Evolutionary conservation across 208 protist species (phyloP).

Genomic region (Crithidia mellificae): DNA sequence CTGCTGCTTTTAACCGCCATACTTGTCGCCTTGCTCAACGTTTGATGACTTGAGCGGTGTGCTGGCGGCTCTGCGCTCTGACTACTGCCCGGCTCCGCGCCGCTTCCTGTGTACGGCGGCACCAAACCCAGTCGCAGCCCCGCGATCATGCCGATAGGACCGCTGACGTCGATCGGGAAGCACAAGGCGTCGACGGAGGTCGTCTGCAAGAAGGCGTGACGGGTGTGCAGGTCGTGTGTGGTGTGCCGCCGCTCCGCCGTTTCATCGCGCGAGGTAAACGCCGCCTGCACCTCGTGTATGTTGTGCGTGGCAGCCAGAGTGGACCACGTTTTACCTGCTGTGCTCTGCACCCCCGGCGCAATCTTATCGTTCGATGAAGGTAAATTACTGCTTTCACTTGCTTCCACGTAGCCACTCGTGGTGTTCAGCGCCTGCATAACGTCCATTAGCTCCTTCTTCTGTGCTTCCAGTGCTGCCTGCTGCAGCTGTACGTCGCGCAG

Average conservation of each 20-base stretch:
- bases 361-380: too few relatives aligned
- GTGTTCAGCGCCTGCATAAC: conserved; percentile 30
- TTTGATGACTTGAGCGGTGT: too few relatives aligned
- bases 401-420: background rate
- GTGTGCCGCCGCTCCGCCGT: conserved; percentile 21
- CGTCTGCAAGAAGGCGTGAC: conserved; percentile 27
- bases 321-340: background rate
- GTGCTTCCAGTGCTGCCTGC: conserved; percentile 14
- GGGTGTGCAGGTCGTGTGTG: conserved; percentile 19
- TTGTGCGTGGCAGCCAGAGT: conserved; percentile 23
- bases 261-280: conserved; percentile 46
- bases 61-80: too few relatives aligned
- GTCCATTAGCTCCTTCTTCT: conserved; percentile 13
- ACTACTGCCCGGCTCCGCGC: too few relatives aligned
- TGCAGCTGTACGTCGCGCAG: conserved; percentile 20
- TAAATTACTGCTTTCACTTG: background rate
- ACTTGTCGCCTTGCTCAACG: too few relatives aligned
- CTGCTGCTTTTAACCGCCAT: background rate
- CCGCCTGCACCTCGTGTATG: conserved; percentile 31
- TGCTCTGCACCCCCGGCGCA: too few relatives aligned
- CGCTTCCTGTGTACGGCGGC: conserved; percentile 15
- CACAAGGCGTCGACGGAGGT: conserved; percentile 42
- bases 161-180: conserved; percentile 60
- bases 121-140: conserved; percentile 65
- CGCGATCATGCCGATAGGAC: conserved; percentile 53